A percentile compares a stretch with the other conserved stretches of the same genome.
Conservation (phyloP, 2,329 filamentous ascomycete genomes). For the Colletotrichum eremochloae region DNA sequence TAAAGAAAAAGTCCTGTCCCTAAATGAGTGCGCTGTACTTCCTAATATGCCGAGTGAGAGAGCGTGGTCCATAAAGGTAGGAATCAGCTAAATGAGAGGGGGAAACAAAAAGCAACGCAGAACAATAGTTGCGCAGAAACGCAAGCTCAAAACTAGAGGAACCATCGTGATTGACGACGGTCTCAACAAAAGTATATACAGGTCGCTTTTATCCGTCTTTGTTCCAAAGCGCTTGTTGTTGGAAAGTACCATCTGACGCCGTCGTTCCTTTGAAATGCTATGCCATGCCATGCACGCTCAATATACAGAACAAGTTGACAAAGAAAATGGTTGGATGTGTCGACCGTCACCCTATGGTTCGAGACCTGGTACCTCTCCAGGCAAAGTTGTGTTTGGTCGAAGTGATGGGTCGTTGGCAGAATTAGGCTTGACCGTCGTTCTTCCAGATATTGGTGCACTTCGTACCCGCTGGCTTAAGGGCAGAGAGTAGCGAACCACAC, state of each 20-base stretch:
- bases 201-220: constrained; percentile 38
- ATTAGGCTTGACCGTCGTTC: constrained; percentile 72
- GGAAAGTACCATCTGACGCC: constrained; percentile 37
- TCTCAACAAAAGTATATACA: constrained; percentile 37
- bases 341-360: constrained; percentile 29
- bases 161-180: constrained; percentile 19
- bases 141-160: constrained; percentile 16
- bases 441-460: constrained; percentile 71
- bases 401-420: constrained; percentile 67
- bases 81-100: background rate
- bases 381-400: constrained; percentile 54
- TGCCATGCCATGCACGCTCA: constrained; percentile 53
- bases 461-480: constrained; percentile 72
- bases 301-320: constrained; percentile 52
- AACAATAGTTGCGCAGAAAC: constrained; percentile 21
- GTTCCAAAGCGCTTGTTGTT: constrained; percentile 36
- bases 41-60: constrained; percentile 22
- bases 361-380: constrained; percentile 27
- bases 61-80: constrained; percentile 24
- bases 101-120: constrained; percentile 18
- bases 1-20: constrained; percentile 29
- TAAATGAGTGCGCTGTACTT: constrained; percentile 33
- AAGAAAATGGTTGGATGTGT: constrained; percentile 43
- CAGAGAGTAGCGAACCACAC: constrained; percentile 85
- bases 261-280: constrained; percentile 41